Base-by-base conservation (phyloP, 768 basidiomycete species). In the Boletales sp. region DNA sequence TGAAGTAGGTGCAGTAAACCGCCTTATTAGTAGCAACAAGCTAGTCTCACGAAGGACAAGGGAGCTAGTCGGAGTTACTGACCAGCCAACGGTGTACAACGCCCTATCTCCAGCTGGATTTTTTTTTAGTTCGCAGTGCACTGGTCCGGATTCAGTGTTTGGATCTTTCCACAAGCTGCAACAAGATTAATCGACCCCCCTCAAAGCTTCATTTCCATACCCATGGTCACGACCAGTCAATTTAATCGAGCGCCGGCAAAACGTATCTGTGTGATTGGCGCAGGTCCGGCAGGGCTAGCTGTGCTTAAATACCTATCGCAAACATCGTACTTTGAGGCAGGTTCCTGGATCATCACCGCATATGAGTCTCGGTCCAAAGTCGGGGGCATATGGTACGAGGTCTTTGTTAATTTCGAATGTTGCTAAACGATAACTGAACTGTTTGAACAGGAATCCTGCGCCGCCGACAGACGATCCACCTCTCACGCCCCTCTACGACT, bases 221-320 rank as follows among this genome's bases (percentile, higher is more conserved):
- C 5, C 13, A 25, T 32, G 39, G 8, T n/a, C 39, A 57, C 54
- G 62, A 17, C 15, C 34, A 34, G 8, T 21, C 55, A 44, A 31
- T 31, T 10, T 40, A n/a, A 44, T 54, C 48, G 33, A 9, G 19
- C n/a, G 13, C 43, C 47, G n/a, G 55, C 54, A 21, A 72, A 71
- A 46, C 68, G 67, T 14, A 85, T 90, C 49, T 82, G 84, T 49
- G 72, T 92, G 41, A 78, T 92, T 37, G 90, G 90, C 5, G 87
- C 79, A 15, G 90, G 90, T 12, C 75, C 88, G n/a, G 75, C 76
- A 15, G 90, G 91, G 8, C 74, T 93, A 0, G 85, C 81, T 19
- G 75, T 80, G 6, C 74, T 92, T 21, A 87, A 87, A 61, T 69
- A 80, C 34, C 66, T 90, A 51, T 67, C 78, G 9, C 82, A 90